A percentile compares a stretch with the other conserved stretches of the same genome.
phyloP scores from a whole-genome alignment of 2,329 filamentous ascomycete genomes.

The Neopestalotiopsis sp. region DNA sequence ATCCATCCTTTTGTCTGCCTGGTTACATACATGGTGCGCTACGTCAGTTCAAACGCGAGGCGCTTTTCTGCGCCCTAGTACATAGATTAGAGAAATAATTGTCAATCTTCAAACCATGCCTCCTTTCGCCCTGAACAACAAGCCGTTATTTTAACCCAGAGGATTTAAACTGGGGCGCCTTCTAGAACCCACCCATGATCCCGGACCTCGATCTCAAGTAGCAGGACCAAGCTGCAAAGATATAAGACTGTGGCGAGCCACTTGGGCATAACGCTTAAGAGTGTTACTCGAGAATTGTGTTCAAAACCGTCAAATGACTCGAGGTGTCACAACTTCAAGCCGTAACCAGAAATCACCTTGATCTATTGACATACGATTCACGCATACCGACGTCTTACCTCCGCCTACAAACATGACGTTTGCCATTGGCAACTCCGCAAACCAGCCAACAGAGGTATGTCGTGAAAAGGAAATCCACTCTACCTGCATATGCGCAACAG shows the following conservation, averaged over 20 bases:
- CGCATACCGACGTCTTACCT: background rate
- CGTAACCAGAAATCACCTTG: background rate
- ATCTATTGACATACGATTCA: background rate
- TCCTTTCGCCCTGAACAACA: background rate
- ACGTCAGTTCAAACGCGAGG: background rate
- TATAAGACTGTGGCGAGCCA: constrained; percentile 7
- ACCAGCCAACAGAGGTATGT: constrained; percentile 2
- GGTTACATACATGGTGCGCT: background rate
- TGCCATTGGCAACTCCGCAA: background rate
- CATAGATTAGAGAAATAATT: background rate
- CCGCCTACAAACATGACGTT: constrained; percentile 1
- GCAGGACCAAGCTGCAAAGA: background rate
- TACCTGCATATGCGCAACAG: background rate
- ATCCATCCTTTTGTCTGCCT: background rate
- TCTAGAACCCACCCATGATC: background rate
- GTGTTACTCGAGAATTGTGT: background rate
- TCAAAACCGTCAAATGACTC: background rate
- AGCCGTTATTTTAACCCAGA: background rate
- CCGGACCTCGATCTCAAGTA: background rate
- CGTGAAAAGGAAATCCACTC: background rate
- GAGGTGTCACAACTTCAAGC: background rate
- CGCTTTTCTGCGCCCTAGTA: background rate
- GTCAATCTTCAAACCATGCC: background rate
- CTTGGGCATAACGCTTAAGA: background rate
- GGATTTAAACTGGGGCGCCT: background rate